Evolutionary conservation across 257 asterid species (phyloP), one percentile per base, ranked within the genome.

Genomic region (Scutellaria galericulata): DNA sequence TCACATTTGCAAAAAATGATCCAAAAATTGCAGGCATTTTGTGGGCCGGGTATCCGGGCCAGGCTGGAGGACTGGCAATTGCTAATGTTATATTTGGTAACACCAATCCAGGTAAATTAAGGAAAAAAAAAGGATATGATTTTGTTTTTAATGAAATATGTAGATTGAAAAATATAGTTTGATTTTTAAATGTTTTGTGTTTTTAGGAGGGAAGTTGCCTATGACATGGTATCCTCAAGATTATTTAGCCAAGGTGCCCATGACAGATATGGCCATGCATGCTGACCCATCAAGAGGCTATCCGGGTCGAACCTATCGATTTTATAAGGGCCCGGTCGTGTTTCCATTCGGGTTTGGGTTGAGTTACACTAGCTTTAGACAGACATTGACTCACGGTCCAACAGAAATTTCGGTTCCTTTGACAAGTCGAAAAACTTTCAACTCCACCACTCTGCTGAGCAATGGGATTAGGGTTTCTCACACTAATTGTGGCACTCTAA

Each of bases 11-110:
- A 7, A 85, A 86, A 73, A 72, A 82, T 51, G 86, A 94, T 67
- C 97, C 93, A 0, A 83, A 81, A n/a, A 68, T 94, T 39, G 73
- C 86, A 0, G 93, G 86, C 50, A 91, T 91, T 18, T 4, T 94
- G 13, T 94, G 98, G 98, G 96, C 75, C 52, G 98, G 98, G 5
- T 94, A 91, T 57, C 98, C 98, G 13, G 96, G 98, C 12, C 96
- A 94, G 45, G 96, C 96, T 5, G 98, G 98, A 20, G 97, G 97
- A 1, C 70, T 90, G 27, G 97, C 97, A 45, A 88, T 91, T 69
- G 96, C 97, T 53, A 97, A 94, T 83, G 80, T 94, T 8, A 14
- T 94, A 62, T 94, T 83, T 76, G 98, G 98, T 56, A 77, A 87
- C 0, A 64, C 82, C 40, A 88, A 91, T 78, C 98, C 97, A 76